Conservation (phyloP, 148 eudicot genomes). For the Suaeda aralocaspica region DNA sequence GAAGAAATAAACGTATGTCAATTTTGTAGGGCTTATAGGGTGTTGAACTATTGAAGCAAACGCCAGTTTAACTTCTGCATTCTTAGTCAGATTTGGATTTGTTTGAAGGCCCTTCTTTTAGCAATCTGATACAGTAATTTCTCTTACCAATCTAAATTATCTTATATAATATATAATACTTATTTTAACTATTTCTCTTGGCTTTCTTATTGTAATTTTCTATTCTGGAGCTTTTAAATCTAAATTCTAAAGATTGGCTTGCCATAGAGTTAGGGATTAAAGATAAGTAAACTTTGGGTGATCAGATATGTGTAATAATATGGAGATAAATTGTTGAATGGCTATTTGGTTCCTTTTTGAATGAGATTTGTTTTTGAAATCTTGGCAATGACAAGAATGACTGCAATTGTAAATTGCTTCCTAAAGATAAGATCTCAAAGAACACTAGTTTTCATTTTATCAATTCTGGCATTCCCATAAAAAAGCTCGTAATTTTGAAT, state of each 20-base stretch:
- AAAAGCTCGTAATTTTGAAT: neutral
- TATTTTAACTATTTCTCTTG: neutral
- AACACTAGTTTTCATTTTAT: neutral
- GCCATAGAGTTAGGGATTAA: neutral
- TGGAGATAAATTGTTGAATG: neutral
- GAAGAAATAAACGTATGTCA: neutral
- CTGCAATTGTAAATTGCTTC: neutral
- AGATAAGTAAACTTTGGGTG: neutral
- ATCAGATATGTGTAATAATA: neutral
- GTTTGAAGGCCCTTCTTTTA: neutral
- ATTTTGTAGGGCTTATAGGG: neutral
- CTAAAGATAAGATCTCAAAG: neutral
- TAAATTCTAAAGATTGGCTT: neutral
- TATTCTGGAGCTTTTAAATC: neutral
- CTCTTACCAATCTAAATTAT: neutral
- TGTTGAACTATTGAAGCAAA: constrained; percentile 7
- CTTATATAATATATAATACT: neutral
- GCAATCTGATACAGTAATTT: neutral
- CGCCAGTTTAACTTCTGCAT: neutral
- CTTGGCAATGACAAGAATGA: neutral
- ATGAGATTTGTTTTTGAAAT: neutral
- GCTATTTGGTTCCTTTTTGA: no score
- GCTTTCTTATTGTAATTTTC: neutral
- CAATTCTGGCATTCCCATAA: neutral
- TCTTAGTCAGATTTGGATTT: neutral